Evolutionary conservation across 1,139 yeast genomes (phyloP).

Genomic region (Candida pseudocylindracea): DNA sequence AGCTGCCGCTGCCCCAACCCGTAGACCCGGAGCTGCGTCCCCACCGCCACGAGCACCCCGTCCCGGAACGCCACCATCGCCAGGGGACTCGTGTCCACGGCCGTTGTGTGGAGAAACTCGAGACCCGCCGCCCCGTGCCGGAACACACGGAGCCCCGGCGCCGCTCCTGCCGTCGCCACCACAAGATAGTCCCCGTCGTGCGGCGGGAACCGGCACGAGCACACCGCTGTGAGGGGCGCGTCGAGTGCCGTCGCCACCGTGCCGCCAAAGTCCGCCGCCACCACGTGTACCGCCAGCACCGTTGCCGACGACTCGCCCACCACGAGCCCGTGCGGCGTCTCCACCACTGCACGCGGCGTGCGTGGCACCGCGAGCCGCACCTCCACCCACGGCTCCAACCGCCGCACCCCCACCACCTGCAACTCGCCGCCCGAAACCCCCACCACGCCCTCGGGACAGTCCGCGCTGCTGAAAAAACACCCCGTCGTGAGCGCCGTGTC

Average conservation of each 20-base stretch:
- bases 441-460: conserved; percentile 30
- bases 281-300: too few relatives aligned
- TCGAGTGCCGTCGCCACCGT: too few relatives aligned
- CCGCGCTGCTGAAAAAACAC: conserved; percentile 5
- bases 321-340: too few relatives aligned
- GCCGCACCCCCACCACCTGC: conserved; percentile 4
- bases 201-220: conserved; percentile 7
- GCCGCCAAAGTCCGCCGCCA: too few relatives aligned
- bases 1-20: conserved; percentile 68
- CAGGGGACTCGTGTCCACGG: conserved; percentile 22
- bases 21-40: conserved; percentile 31
- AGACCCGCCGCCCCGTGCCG: conserved; percentile 5
- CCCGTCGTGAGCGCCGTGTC: too few relatives aligned
- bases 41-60: conserved; percentile 35
- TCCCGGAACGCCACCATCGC: conserved; percentile 38
- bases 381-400: conserved; percentile 33
- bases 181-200: conserved; percentile 15
- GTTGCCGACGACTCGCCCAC: too few relatives aligned
- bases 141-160: conserved; percentile 6
- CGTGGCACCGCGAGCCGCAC: conserved; percentile 7
- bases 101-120: conserved; percentile 38
- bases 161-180: conserved; percentile 29
- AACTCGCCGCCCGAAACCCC: conserved; percentile 32
- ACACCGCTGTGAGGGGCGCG: conserved; percentile 5
- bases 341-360: too few relatives aligned